Conservation (phyloP, 1,139 yeast genomes). For the Kodamaea derodonti region DNA sequence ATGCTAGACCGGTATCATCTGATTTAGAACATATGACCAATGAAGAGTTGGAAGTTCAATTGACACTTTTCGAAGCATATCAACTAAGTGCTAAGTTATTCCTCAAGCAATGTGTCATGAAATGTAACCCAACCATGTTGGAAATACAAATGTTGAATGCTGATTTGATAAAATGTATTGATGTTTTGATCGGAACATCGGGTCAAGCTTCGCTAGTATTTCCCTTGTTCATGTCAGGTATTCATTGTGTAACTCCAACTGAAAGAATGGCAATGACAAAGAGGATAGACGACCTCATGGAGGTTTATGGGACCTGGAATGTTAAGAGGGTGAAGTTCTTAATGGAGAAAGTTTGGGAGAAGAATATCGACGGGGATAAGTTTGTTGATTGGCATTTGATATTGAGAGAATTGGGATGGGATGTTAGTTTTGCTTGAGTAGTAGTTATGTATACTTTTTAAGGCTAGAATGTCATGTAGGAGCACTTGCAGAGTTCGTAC, state of each 20-base stretch:
- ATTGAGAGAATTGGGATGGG: slow-evolving; percentile 70
- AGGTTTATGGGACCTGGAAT: slow-evolving; percentile 66
- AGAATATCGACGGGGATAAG: slow-evolving; percentile 33
- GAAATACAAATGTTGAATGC: slow-evolving; percentile 60
- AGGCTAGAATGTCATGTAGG: too few relatives aligned
- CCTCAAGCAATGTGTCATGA: slow-evolving; percentile 58
- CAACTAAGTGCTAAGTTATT: slow-evolving; percentile 69
- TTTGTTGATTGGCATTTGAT: slow-evolving; percentile 65
- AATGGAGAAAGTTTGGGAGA: slow-evolving; percentile 50
- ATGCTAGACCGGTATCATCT: slow-evolving; percentile 50
- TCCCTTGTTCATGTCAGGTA: slow-evolving; percentile 75
- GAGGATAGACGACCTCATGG: slow-evolving; percentile 54
- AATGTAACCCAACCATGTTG: slow-evolving; percentile 58
- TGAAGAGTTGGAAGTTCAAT: slow-evolving; percentile 59
- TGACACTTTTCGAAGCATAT: slow-evolving; percentile 68
- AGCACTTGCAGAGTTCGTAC: too few relatives aligned
- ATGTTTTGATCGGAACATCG: slow-evolving; percentile 58
- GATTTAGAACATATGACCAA: slow-evolving; percentile 48
- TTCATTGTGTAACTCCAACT: slow-evolving; percentile 51
- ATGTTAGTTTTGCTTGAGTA: slow-evolving; percentile 60
- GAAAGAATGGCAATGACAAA: slow-evolving; percentile 50
- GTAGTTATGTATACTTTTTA: too few relatives aligned
- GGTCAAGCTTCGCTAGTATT: slow-evolving; percentile 72
- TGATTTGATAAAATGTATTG: slow-evolving; percentile 55
- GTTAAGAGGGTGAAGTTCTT: slow-evolving; percentile 56